Base-by-base conservation (phyloP, 192 early-diverging fungal genomes). In the Mortierella claussenii region DNA sequence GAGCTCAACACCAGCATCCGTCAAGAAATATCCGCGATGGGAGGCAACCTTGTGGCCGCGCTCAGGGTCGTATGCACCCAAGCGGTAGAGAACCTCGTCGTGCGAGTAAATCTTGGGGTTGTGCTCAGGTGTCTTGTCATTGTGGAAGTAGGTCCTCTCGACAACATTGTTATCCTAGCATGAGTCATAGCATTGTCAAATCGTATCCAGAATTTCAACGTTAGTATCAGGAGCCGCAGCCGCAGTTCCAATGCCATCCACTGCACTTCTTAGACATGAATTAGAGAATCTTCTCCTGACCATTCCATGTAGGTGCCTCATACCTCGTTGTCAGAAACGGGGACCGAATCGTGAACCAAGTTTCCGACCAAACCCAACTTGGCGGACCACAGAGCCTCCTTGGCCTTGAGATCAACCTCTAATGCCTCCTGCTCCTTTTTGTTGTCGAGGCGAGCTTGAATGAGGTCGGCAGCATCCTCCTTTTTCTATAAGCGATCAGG, bases 11-110 rank as follows among this genome's bases (percentile, higher is more conserved):
- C 96, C 98, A 6, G 87, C 89, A 42, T 94, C 94, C 9, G 92
- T 95, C 60, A 99, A 86, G 82, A 99, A 99, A 79, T 96, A 99
- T n/a, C 95, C 98, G 63, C 98, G 96, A 85, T 99, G 98, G 17
- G 97, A 96, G 26, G 98, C 96, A 40, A 98, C 91, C 58, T 97
- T 97, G 64, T 69, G 89, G 79, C 95, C 96, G 66, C 96, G 86
- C 54, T 92, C 88, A 55, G 89, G 82, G 65, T 97, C 96, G 74
- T 92, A 98, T 31, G 94, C 96, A 58, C 87, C 94, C 42, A 98
- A 82, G 61, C 93, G 90, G 65, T 94, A 87, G 78, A 99, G 81
- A 5, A 99, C 93, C 83, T 99, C 97, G 68, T 98, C 94, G 81
- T 99, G 98, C 20, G 93, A 90, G 55, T 89, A 80, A 27, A 92